Evolutionary conservation across 768 basidiomycete species (phyloP).

Genomic region (Trametes meyenii): DNA sequence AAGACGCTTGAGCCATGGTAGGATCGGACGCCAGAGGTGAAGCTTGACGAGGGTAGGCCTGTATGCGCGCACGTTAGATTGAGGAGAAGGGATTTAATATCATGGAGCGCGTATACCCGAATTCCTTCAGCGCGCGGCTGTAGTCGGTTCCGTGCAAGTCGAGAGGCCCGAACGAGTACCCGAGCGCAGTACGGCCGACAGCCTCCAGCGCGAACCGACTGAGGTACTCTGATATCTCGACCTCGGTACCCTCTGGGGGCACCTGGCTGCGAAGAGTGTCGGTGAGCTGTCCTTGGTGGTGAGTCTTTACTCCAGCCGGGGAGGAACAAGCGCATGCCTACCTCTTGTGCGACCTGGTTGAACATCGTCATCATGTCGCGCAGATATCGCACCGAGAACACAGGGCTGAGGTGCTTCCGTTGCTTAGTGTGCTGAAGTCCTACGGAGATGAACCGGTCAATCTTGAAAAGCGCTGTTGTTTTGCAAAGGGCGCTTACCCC

Average conservation of each 20-base stretch:
- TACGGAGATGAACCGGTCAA: background rate
- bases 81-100: too few relatives aligned
- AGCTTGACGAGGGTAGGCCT: conserved; percentile 9
- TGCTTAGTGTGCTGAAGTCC: conserved; percentile 8
- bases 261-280: background rate
- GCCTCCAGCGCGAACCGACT: conserved; percentile 11
- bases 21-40: background rate
- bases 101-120: conserved; percentile 2
- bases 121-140: conserved; percentile 14
- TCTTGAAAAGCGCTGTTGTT: background rate
- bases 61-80: background rate
- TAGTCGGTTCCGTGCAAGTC: conserved; percentile 11
- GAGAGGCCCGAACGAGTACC: conserved; percentile 13
- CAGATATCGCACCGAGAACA: conserved; percentile 1
- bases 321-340: background rate
- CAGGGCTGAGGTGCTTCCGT: conserved; percentile 11
- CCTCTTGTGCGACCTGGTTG: conserved; percentile 1
- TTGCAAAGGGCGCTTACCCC: background rate
- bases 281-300: background rate
- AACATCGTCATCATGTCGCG: conserved; percentile 3
- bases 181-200: conserved; percentile 10
- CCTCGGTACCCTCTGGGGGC: background rate
- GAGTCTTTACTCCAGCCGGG: too few relatives aligned
- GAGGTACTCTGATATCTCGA: conserved; percentile 11
- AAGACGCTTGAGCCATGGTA: conserved; percentile 5